Evolutionary conservation across 2,329 filamentous ascomycete genomes (phyloP), one percentile per base, ranked within the genome.

Genomic region (Fusarium sp.): DNA sequence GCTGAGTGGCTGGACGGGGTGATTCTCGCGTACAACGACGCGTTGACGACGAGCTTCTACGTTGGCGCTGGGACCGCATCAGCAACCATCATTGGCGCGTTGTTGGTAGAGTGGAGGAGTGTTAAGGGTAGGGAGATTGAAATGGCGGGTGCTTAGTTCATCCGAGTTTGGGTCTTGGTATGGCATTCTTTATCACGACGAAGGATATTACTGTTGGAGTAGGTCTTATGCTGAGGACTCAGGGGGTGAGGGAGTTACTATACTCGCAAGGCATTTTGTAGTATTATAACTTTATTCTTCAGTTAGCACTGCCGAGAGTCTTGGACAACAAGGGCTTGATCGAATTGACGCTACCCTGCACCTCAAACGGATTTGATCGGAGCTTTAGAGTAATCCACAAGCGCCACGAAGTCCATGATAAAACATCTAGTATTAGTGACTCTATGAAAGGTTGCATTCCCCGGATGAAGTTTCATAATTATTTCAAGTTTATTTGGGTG

Each of bases 41-140:
- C 82, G 9, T 51, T 85, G 35, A 78, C 78, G 8, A 76, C 77
- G 15, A 74, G 81, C 4, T 84, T 83, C 68, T 75, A 79, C 14
- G 77, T 84, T 40, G 77, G 78, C 17, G 78, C 81, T 37, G 84
- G 81, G 1, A 75, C 84, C 13, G 82, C 81, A 2, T 78, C 81
- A 9, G 68, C 84, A 7, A 78, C 82, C 0, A 79, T 84, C 43
- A 41, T 83, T 20, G 82, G 82, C 3, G 75, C 79, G 3, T 71
- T 80, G 14, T 75, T 81, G 9, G 79, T 85, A 51, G 84, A 87
- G 73, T 85, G 83, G 83, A 84, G 82, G 79, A 87, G 82, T 59
- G 82, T 88, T 22, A 88, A 86, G 73, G 85, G 84, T 6, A 86
- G 84, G 77, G 84, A 85, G 10, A 65, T 77, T 39, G 75, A 77